phyloP scores from a whole-genome alignment of 208 protist species.

The Lotmaria passim region DNA sequence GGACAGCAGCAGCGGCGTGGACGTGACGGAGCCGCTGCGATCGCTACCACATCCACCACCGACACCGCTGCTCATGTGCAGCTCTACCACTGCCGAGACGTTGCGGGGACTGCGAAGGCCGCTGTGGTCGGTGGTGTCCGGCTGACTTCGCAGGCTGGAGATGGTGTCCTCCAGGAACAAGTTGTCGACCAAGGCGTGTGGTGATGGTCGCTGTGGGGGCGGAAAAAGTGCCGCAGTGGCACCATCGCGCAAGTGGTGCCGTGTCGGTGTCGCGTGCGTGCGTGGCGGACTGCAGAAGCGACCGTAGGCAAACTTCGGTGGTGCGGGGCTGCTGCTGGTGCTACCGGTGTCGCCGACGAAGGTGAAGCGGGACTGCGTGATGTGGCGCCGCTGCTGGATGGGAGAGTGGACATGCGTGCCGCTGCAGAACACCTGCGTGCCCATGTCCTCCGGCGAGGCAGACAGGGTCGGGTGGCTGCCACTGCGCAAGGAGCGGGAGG shows the following conservation, averaged over 20 bases:
- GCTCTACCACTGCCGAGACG: not conserved
- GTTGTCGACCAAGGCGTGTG: not conserved
- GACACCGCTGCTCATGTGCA: not conserved
- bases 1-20: not conserved
- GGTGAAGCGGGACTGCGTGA: not conserved
- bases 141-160: constrained; percentile 7
- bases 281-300: constrained; percentile 1
- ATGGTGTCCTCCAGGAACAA: not conserved
- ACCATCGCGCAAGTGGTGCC: not conserved
- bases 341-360: constrained; percentile 5
- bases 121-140: not conserved
- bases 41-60: too few species aligned
- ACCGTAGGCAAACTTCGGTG: not conserved
- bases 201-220: too few species aligned
- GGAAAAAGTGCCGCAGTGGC: too few species aligned
- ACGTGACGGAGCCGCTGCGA: constrained; percentile 9
- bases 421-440: constrained; percentile 23
- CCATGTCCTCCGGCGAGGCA: constrained; percentile 10
- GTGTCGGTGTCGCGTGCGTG: not conserved
- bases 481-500: not conserved
- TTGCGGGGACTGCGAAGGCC: constrained; percentile 17
- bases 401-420: constrained; percentile 4
- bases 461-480: not conserved
- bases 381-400: constrained; percentile 11
- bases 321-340: constrained; percentile 3